Percentiles rank a stretch among this genome's conserved stretches.
phyloP scores from a whole-genome alignment of 257 asterid species.

The Parsonsia alboflavescens region DNA sequence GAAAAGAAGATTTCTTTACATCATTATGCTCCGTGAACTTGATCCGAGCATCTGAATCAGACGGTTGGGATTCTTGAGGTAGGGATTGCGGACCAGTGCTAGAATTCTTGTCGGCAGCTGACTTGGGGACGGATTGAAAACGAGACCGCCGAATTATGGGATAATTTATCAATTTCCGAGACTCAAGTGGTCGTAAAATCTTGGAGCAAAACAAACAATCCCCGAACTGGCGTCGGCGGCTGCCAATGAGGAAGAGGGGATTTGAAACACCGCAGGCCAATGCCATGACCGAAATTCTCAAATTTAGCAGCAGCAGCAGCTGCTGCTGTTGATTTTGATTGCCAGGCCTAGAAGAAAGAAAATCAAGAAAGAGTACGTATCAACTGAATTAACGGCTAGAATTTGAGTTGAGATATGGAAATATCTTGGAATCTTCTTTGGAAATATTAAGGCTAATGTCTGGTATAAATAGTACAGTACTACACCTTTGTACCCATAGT shows the following conservation, averaged over 20 bases:
- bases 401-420: slow-evolving; percentile 1
- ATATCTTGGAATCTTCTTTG: slow-evolving; percentile 12
- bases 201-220: slow-evolving; percentile 17
- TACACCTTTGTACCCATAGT: not conserved
- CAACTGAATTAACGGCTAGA: slow-evolving; percentile 30
- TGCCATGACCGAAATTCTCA: slow-evolving; percentile 18
- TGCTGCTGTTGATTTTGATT: not conserved
- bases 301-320: too few relatives aligned
- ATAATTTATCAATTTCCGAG: slow-evolving; percentile 13
- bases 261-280: slow-evolving; percentile 17
- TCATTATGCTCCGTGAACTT: slow-evolving; percentile 9
- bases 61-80: slow-evolving; percentile 8
- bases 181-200: slow-evolving; percentile 16
- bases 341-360: not conserved
- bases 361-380: not conserved
- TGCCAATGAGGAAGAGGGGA: slow-evolving; percentile 14
- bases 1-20: slow-evolving; percentile 3
- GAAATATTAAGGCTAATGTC: not conserved
- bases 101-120: slow-evolving; percentile 30
- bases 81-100: slow-evolving; percentile 17
- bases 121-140: slow-evolving; percentile 25
- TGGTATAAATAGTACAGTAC: not conserved
- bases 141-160: slow-evolving; percentile 24
- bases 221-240: not conserved
- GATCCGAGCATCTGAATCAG: slow-evolving; percentile 18